phyloP scores from a whole-genome alignment of 2,329 filamentous ascomycete genomes.

The Fusarium sterilihyphosum region DNA sequence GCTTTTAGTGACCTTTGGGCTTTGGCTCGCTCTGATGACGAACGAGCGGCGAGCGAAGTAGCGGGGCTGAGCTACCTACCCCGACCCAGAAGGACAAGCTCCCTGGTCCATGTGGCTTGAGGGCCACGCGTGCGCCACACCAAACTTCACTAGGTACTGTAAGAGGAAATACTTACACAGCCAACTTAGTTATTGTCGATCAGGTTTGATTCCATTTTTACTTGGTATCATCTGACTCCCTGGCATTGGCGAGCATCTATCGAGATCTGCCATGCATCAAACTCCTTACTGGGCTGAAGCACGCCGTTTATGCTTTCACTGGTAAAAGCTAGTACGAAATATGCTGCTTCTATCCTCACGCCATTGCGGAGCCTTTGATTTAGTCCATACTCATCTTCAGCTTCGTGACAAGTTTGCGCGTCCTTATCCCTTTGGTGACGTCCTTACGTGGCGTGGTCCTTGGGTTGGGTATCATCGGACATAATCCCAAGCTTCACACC shows the following conservation, averaged over 20 bases:
- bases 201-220: not conserved
- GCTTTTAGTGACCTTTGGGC: not conserved
- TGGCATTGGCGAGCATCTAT: not conserved
- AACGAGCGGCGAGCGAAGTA: constrained; percentile 27
- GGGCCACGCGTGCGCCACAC: constrained; percentile 34
- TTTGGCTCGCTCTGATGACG: constrained; percentile 32
- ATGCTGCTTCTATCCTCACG: too few species aligned
- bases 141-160: not conserved
- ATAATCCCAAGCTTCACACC: not conserved
- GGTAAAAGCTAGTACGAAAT: not conserved
- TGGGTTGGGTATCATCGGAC: not conserved
- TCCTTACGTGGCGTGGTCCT: constrained; percentile 21
- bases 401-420: constrained; percentile 22
- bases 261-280: not conserved
- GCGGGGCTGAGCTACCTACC: constrained; percentile 33
- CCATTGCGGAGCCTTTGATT: not conserved
- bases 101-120: constrained; percentile 17
- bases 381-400: not conserved
- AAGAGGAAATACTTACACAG: not conserved
- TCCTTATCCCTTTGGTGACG: constrained; percentile 15
- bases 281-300: not conserved
- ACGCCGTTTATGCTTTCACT: not conserved
- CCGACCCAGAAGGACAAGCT: constrained; percentile 3
- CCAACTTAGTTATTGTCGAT: not conserved
- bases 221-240: not conserved